phyloP scores from a whole-genome alignment of 1,284 basidiomycete species.

The Vanrija sp. region DNA sequence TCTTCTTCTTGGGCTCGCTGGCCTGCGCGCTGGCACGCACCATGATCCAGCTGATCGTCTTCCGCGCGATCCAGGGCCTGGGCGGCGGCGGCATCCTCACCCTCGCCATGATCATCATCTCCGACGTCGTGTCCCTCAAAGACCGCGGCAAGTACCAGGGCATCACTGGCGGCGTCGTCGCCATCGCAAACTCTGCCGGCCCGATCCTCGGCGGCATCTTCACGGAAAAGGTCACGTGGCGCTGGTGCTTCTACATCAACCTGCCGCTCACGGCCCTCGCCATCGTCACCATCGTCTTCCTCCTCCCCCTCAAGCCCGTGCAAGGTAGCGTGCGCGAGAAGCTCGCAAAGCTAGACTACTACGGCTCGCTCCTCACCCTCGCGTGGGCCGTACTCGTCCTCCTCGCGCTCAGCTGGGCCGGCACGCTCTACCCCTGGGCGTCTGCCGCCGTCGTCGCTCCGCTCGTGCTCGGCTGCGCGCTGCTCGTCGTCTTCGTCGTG shows the following conservation, averaged over 20 bases:
- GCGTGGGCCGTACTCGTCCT: slow-evolving; percentile 60
- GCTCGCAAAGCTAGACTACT: slow-evolving; percentile 61
- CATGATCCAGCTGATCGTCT: slow-evolving; percentile 66
- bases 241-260: slow-evolving; percentile 56
- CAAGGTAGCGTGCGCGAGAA: slow-evolving; percentile 59
- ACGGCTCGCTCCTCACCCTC: slow-evolving; percentile 59
- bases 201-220: slow-evolving; percentile 45
- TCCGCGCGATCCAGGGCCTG: slow-evolving; percentile 49
- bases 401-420: slow-evolving; percentile 69
- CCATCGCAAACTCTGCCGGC: slow-evolving; percentile 36
- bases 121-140: slow-evolving; percentile 37
- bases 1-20: slow-evolving; percentile 56
- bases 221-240: slow-evolving; percentile 28
- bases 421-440: slow-evolving; percentile 62
- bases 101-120: slow-evolving; percentile 28
- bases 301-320: slow-evolving; percentile 64
- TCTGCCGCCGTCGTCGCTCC: slow-evolving; percentile 61
- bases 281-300: slow-evolving; percentile 56
- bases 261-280: slow-evolving; percentile 58
- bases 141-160: slow-evolving; percentile 48
- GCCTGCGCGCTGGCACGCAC: slow-evolving; percentile 57
- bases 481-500: slow-evolving; percentile 59
- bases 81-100: slow-evolving; percentile 37
- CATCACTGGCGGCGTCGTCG: slow-evolving; percentile 35
- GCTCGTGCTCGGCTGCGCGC: slow-evolving; percentile 56